Evolutionary conservation across 768 basidiomycete genomes (phyloP), one percentile per base, ranked within the genome.

Genomic region (Amanita fuliginea): DNA sequence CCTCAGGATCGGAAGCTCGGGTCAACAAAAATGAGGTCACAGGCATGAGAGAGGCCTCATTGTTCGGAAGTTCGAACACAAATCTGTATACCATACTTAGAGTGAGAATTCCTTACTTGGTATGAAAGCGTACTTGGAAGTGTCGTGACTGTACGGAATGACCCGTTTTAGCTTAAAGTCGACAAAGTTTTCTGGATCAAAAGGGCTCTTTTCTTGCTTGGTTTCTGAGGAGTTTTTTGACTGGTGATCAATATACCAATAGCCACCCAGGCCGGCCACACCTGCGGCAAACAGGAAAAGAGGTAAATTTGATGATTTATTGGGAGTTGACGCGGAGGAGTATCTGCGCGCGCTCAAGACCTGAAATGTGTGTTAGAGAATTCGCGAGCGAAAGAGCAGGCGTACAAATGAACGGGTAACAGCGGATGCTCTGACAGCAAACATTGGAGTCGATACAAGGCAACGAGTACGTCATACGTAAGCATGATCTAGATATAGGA

Each of bases 81-180:
- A 86, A 92, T 56, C 86, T 88, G 51, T 3, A 46, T 2, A 47
- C n/a, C n/a, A 18, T 28, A 33, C 9, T 28, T 28, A 28, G 14
- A 37, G 30, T 39, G 34, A 19, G 13, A 26, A 22, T 26, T 11
- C 3, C 41, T 14, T 30, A 35, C 11, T 40, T 18, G 30, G 28
- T 36, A 11, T 47, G 33, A 43, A 35, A 37, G 56, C 74, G 50
- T 55, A 92, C 80, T 76, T 79, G 28, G 88, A 72, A 11, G 91
- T 86, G 68, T 98, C 96, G 76, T 97, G 86, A 77, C 96, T 98
- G 74, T 95, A 96, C 0, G 83, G 83, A 52, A 81, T 68, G 52
- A 90, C 64, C 59, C 80, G 78, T 64, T 86, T 86, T 58, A 98
- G 78, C 62, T 80, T 82, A 66, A 96, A 84, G 62, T 89, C 80